These are phyloP conservation scores for Penicillium taxi DNA, from an alignment of 495 filamentous ascomycete genomes.

Conservation along the genomic window DNA sequence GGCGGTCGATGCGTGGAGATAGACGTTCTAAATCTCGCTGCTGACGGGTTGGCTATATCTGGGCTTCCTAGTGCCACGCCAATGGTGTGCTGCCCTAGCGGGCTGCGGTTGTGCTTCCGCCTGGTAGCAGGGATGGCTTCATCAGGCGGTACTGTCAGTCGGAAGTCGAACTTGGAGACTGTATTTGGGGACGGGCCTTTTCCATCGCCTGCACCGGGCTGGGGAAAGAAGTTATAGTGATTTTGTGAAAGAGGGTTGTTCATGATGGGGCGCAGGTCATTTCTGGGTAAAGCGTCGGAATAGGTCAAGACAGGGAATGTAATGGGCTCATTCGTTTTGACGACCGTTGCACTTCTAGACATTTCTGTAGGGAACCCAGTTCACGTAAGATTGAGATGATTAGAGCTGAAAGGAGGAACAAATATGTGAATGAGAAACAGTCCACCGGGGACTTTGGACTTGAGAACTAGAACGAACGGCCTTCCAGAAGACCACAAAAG, in stretches of 20 bases:
- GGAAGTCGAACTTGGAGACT: constrained; percentile 31
- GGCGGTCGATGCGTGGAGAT: constrained; percentile 20
- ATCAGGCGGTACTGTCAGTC: constrained; percentile 24
- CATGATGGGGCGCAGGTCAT: constrained; percentile 20
- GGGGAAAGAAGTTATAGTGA: constrained; percentile 15
- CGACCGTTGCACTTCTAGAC: constrained; percentile 23
- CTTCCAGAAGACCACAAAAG: constrained; percentile 39
- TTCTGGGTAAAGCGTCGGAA: constrained; percentile 28
- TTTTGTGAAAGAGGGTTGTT: constrained; percentile 4
- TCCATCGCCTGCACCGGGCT: constrained; percentile 16
- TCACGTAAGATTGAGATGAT: no score
- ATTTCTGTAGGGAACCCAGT: no score
- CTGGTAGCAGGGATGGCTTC: constrained; percentile 16
- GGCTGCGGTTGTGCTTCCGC: constrained; percentile 7
- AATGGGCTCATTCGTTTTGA: constrained; percentile 24
- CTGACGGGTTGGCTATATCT: constrained; percentile 16
- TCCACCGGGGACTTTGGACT: no score
- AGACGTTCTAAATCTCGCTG: constrained; percentile 15
- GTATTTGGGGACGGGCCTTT: constrained; percentile 12
- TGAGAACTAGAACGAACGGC: constrained; percentile 39
- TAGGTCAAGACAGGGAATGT: constrained; percentile 30
- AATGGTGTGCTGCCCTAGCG: constrained; percentile 32
- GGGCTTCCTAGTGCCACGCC: constrained; percentile 51
- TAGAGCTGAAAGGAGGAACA: no score
- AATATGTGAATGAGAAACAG: no score